phyloP scores from a whole-genome alignment of 257 asterid species.

The Solanum ossicruentum region DNA sequence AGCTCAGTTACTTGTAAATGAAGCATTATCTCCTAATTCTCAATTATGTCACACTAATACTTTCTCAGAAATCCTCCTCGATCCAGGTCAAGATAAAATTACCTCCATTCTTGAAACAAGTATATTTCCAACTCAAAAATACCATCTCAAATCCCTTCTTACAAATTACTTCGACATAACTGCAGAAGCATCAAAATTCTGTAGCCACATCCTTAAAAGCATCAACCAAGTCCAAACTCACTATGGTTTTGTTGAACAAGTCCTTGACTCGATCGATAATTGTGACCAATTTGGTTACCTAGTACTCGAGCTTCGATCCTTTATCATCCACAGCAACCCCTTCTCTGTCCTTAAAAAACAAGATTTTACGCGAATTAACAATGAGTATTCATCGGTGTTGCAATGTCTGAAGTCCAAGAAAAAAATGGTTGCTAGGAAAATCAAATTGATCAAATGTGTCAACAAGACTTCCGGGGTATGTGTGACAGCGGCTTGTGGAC shows the following conservation, averaged over 20 bases:
- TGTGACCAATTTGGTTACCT: neutral
- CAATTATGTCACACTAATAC: neutral
- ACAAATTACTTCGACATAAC: conserved; percentile 45
- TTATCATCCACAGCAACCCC: conserved; percentile 19
- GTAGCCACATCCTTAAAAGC: conserved; percentile 41
- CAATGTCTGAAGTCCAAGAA: conserved; percentile 21
- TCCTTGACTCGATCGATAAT: conserved; percentile 15
- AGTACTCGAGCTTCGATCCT: conserved; percentile 18
- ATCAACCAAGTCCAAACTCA: conserved; percentile 35
- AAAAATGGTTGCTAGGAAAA: conserved; percentile 21
- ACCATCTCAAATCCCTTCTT: conserved; percentile 45
- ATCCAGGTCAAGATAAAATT: conserved; percentile 51
- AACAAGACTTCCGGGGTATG: conserved; percentile 38
- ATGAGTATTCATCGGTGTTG: conserved; percentile 26
- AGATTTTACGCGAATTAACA: conserved; percentile 25
- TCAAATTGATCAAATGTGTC: conserved; percentile 30
- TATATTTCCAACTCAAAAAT: conserved; percentile 7
- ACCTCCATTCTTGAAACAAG: conserved; percentile 37
- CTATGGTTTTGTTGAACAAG: conserved; percentile 12
- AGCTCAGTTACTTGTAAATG: conserved; percentile 33
- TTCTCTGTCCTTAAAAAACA: conserved; percentile 20
- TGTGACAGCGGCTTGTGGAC: conserved; percentile 30
- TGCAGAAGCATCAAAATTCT: conserved; percentile 57
- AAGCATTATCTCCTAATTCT: conserved; percentile 8
- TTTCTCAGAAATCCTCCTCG: conserved; percentile 36